Base-by-base conservation (phyloP, 2,329 filamentous ascomycete species). In the Bipolaris sorokiniana region DNA sequence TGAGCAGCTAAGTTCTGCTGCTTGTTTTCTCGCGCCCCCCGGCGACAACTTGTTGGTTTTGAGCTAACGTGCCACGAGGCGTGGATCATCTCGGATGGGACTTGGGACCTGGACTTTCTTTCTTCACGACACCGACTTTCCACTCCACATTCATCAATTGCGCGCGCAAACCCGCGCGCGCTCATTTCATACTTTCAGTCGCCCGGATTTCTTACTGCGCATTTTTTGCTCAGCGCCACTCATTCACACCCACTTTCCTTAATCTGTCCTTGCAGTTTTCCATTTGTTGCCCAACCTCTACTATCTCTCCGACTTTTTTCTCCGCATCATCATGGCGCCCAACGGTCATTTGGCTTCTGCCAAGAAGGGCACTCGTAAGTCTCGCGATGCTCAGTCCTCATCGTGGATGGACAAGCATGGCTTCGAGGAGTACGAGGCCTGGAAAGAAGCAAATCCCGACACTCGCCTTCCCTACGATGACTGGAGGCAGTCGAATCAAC, bases 11-110 rank as follows among this genome's bases (percentile, higher is more conserved):
- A 44, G 50, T 58, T 46, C 45, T 49, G 55, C 54, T 42, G 44
- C 53, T 31, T 44, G 40, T 31, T 46, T 18, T 34, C 51, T 53
- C 26, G 56, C 54, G 64, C 41, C 47, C 56, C 53, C 52, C 40
- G 58, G 49, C 53, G 38, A 41, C 20, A 15, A 15, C 58, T 61
- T 62, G 54, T 54, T 58, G 36, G 48, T 58, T 52, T 51, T 55
- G 49, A 59, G 62, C 68, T 71, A 70, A 73, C 63, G 69, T 73
- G 69, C 64, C 67, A 72, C 72, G 62, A 73, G 68, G 64, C 67
- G 66, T 71, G 67, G 68, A 71, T 73, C 67, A 65, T 61, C 59
- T 71, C 54, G 68, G 63, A 65, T 59, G 59, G 38, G 65, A 72
- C 67, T 73, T 74, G 62, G 67, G 62, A 63, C 64, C 62, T 66